Evolutionary conservation across 345 rosid species (phyloP).

Genomic region (Sisymbrium altissimum): DNA sequence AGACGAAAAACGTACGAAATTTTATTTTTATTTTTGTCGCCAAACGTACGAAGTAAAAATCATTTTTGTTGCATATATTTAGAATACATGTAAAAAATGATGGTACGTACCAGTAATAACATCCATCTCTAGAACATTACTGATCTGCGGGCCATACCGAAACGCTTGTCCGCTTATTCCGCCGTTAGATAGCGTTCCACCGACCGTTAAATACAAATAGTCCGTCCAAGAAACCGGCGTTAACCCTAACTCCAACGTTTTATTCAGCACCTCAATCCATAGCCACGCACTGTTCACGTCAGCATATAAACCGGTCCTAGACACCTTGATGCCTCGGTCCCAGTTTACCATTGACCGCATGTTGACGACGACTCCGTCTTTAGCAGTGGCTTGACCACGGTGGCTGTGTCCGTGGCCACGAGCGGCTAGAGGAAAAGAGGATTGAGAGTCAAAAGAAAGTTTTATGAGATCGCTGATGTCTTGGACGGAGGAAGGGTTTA

Average conservation of each 20-base stretch:
- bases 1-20: slow-evolving; percentile 18
- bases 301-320: slow-evolving; percentile 39
- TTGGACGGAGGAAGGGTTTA: slow-evolving; percentile 51
- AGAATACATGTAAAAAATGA: neutral
- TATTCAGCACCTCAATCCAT: slow-evolving; percentile 78
- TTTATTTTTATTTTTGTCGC: neutral
- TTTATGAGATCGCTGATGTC: slow-evolving; percentile 54
- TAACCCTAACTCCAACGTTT: slow-evolving; percentile 55
- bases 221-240: slow-evolving; percentile 92
- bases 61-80: neutral
- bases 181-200: slow-evolving; percentile 91
- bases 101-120: slow-evolving; percentile 73
- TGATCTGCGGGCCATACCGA: slow-evolving; percentile 88
- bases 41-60: slow-evolving; percentile 1
- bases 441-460: slow-evolving; percentile 27
- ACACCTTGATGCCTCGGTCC: slow-evolving; percentile 23
- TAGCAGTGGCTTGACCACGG: slow-evolving; percentile 76
- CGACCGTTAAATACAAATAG: slow-evolving; percentile 77
- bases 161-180: slow-evolving; percentile 92
- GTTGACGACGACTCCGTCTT: slow-evolving; percentile 66
- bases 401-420: slow-evolving; percentile 74
- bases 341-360: slow-evolving; percentile 49
- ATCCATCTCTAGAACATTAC: slow-evolving; percentile 80
- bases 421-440: slow-evolving; percentile 56
- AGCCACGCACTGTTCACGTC: slow-evolving; percentile 69